Base-by-base conservation (phyloP, 2,329 filamentous ascomycete genomes). In the Ophiosphaerella herpotricha region DNA sequence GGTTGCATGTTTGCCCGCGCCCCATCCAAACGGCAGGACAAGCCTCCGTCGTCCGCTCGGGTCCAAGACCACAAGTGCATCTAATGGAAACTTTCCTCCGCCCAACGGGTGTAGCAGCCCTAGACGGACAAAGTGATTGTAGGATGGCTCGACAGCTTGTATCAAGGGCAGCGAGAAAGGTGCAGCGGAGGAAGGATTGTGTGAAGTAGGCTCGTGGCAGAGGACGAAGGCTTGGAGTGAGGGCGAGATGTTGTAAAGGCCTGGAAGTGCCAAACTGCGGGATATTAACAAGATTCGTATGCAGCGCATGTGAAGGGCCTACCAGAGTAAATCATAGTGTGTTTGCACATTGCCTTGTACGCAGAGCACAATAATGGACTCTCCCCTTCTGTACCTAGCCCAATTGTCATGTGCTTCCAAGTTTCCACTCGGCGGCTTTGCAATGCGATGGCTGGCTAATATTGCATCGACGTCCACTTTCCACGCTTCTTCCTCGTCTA, bases 21-120 rank as follows among this genome's bases (percentile, higher is more conserved):
- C 75, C 76, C 76, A 78, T 2, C 75, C 75, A 52, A 78, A 74
- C 1, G 76, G 76, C 40, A 78, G 54, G 11, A 77, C 67, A 45
- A 78, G 59, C 42, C 76, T 67, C 18, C 74, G 63, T 33, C 69
- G 63, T 1, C 69, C 69, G 11, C 58, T 58, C 5, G 52, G 54
- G 52, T 78, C 76, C 3, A 78, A 48, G 2, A 78, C 70, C 4
- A 77, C 75, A n/a, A 78, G 61, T 5, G 76, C 75, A 52, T 78
- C 76, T 9, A 78, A 58, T 2, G 74, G 74, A 18, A 68, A 63
- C 38, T 74, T 72, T 2, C 76, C 76, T 45, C 75, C 75, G 35
- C 76, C 76, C 3, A 78, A 65, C 2, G 76, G 76, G 52, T 78
- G 75, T 21, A 78, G 59, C 6, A 78, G 63, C 7, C 76, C 76